Evolutionary conservation across 2,329 filamentous ascomycete genomes (phyloP), one percentile per base, ranked within the genome.

Genomic region (Cryphonectria naterciae): DNA sequence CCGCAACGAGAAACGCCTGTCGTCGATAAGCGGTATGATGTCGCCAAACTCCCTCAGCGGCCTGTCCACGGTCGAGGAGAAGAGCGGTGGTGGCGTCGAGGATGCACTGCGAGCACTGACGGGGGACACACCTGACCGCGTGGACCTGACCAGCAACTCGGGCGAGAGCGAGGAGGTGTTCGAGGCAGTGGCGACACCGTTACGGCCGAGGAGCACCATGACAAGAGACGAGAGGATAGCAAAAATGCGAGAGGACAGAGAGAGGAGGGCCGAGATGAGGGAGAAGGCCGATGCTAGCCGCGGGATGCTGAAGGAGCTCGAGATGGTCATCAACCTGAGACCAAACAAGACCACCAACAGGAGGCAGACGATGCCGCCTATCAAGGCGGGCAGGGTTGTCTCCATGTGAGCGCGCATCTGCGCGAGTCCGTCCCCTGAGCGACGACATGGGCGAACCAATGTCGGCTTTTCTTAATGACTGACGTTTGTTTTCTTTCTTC

Each of bases 231-330:
- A 99, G 81, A 90, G 96, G 60, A 92, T 98, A 76, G 86, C 87
- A 60, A 95, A 92, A 80, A 94, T 98, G 85, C 92, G 92, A 76
- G 95, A 97, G 78, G 95, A 98, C 61, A 88, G 95, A 70, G 90
- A 90, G 68, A 89, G 88, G 73, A 92, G 93, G 78, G 91, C 92
- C 28, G 85, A 89, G 56, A 84, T 90, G 56, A 89, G 90, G 69
- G 93, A 95, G 75, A 92, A 92, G 77, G 85, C 89, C 61, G 94
- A 98, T 73, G 92, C 93, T 15, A 97, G 90, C 74, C 93, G 91
- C 60, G 93, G 92, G 75, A 97, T 99, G 93, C 87, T 99, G 74
- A 91, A 92, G 74, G 96, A 99, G 82, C 85, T 99, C 71, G 94
- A 98, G 83, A 95, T 93, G 74, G 89, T 99, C 72, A 97, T 98